A percentile compares a stretch with the other conserved stretches of the same genome.
Evolutionary conservation across 805 yeast genomes (phyloP).

Genomic region (Candida nemodendra): DNA sequence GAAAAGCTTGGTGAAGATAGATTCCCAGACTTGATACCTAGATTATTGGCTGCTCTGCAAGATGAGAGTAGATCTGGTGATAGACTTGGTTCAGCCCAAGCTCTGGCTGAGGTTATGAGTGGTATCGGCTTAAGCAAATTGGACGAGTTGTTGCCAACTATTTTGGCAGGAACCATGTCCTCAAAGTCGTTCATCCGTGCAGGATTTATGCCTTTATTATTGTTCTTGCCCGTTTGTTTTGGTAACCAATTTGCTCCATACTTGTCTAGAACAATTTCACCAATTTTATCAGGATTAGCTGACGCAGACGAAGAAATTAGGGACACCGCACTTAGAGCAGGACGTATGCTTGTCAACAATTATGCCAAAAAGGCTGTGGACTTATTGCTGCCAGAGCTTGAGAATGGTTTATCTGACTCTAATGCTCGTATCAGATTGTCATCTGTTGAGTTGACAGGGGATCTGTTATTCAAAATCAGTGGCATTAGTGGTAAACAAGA

Average conservation of each 20-base stretch:
- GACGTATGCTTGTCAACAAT: constrained; percentile 84
- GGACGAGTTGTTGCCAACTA: constrained; percentile 83
- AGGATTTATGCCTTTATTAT: constrained; percentile 85
- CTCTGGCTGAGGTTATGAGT: constrained; percentile 86
- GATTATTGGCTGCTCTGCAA: constrained; percentile 69
- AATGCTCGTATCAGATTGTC: constrained; percentile 87
- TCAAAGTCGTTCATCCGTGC: constrained; percentile 76
- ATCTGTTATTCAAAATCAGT: constrained; percentile 86
- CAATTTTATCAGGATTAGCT: constrained; percentile 87
- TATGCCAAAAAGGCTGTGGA: constrained; percentile 93
- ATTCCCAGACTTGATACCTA: constrained; percentile 88
- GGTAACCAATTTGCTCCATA: constrained; percentile 91
- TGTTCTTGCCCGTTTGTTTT: constrained; percentile 91
- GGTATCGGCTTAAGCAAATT: constrained; percentile 87
- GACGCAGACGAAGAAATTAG: constrained; percentile 84
- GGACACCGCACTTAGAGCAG: constrained; percentile 88
- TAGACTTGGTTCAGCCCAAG: constrained; percentile 96
- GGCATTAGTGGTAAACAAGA: constrained; percentile 83
- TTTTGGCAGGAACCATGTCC: constrained; percentile 68
- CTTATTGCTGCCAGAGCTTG: constrained; percentile 88
- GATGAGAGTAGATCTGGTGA: constrained; percentile 85
- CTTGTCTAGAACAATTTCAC: constrained; percentile 81
- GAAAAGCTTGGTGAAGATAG: constrained; percentile 95
- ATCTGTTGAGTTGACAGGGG: constrained; percentile 94
- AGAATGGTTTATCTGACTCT: constrained; percentile 78